Base-by-base conservation (phyloP, 2,329 filamentous ascomycete species). In the Trichoderma arundinaceum region DNA sequence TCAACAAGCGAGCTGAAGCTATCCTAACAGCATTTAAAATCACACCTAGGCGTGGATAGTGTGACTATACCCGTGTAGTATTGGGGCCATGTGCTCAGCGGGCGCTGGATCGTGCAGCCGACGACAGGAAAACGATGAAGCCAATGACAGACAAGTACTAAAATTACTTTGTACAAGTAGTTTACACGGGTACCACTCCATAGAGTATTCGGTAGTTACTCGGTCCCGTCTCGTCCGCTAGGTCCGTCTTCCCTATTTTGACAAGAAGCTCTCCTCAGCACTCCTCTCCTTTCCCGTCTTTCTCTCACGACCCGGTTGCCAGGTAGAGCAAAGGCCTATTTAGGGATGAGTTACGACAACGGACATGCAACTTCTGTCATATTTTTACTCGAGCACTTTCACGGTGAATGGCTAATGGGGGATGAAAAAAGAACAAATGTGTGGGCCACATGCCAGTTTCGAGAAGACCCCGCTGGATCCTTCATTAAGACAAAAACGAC, bases 301-400 rank as follows among this genome's bases (percentile, higher is more conserved):
- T 41, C 19, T 17, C 22, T 46, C 15, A 51, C 58, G 57, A 43
- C 39, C 44, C 43, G 57, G 38, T 15, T 28, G 22, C 46, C 46
- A 12, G 22, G 46, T 49, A 2, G 22, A 28, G 22, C 22, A 54
- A 22, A 17, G 28, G 13, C 52, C 44, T 39, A 49, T 28, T 49
- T 49, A 39, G 44, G 57, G 33, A 60, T 49, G 57, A 60, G 43
- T 48, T 60, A 49, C 57, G 57, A 60, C 57, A 38, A 46, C 5
- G 13, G n/a, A 35, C 17, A 59, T 8, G 56, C 13, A 35, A 59
- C 22, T 17, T 28, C 22, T 19, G 39, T 44, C 15, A 58, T 58
- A 10, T 12, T 19, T 33, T 9, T 3, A n/a, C 17, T 19, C 8
- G 28, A 38, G 39, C 38, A 62, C 33, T 56, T 41, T 41, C 35